phyloP scores from a whole-genome alignment of 1,139 yeast genomes.

The Candida pseudoviswanathii region DNA sequence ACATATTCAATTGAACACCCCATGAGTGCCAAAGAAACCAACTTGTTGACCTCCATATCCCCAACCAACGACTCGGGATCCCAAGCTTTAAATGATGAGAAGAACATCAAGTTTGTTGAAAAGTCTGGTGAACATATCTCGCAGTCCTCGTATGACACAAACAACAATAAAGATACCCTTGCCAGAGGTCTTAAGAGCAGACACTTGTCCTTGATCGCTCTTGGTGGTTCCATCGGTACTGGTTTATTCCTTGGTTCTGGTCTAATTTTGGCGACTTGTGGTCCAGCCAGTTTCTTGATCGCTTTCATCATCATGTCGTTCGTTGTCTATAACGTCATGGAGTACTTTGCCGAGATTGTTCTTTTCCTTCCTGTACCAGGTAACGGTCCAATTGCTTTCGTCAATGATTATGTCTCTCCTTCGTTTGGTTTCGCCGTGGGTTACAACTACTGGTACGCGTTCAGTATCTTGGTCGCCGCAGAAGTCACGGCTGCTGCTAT shows the following conservation, averaged over 20 bases:
- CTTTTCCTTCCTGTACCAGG: constrained; percentile 56
- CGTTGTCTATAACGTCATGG: constrained; percentile 58
- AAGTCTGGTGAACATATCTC: too few species aligned
- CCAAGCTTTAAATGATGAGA: not conserved
- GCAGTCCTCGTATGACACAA: not conserved
- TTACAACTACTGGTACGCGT: constrained; percentile 52
- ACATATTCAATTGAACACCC: too few species aligned
- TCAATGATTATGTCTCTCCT: constrained; percentile 36
- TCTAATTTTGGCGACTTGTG: constrained; percentile 44
- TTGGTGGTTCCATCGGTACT: constrained; percentile 46
- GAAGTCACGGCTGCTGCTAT: constrained; percentile 59
- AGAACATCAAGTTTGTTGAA: not conserved
- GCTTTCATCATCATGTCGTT: constrained; percentile 52
- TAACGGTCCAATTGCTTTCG: constrained; percentile 43
- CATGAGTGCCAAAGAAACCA: not conserved
- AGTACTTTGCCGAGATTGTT: constrained; percentile 63
- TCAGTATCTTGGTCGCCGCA: constrained; percentile 49
- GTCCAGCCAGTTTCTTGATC: constrained; percentile 56
- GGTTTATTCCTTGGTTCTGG: constrained; percentile 53
- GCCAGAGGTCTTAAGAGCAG: constrained; percentile 41
- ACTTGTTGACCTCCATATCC: not conserved
- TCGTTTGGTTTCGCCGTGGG: constrained; percentile 52
- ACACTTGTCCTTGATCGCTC: constrained; percentile 40
- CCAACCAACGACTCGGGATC: not conserved
- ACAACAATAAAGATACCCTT: constrained; percentile 18